Base-by-base conservation (phyloP, 306 rosid genomes). In the Datisca glomerata region DNA sequence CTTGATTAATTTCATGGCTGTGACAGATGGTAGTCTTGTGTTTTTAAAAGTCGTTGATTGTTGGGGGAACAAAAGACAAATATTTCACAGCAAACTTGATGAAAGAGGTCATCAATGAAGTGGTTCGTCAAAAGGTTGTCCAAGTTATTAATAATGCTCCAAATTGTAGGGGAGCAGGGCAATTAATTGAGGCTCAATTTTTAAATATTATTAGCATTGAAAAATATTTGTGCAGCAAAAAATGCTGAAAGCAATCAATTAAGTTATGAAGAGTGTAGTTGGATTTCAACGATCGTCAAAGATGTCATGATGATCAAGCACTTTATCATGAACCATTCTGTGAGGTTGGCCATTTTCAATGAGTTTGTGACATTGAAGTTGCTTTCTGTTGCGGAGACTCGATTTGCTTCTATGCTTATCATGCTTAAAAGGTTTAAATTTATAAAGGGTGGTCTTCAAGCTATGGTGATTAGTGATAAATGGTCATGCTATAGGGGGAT, bases 91-190 rank as follows among this genome's bases (percentile, higher is more conserved):
- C n/a, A n/a, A n/a, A n/a, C n/a, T n/a, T n/a, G n/a, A n/a, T n/a
- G n/a, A n/a, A n/a, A n/a, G n/a, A n/a, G n/a, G 73, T 27, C 31
- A 27, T 27, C 7, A 27, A 27, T 27, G 31, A 27, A 7, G 31
- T 27, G 4, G 31, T 4, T 4, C 31, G 7, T 27, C 3, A 31
- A 4, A 4, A 31, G 4, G 36, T 34, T 5, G 18, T 34, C 17
- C 17, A 34, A 4, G 1, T 34, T 0, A 34, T 34, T 8, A 34
- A 3, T 34, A 34, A 34, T 34, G 40, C 40, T 34, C 17, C 17
- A 3, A 12, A 34, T 34, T 34, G 40, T 2, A 34, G 15, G 6
- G 18, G 40, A 12, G 40, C 7, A n/a, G 40, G 18, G 18, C 4
- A 34, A 34, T 12, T 34, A 4, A 34, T 34, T 34, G 17, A 13